Base-by-base conservation (phyloP, 1,284 basidiomycete genomes). In the Rhodotorula sp. region DNA sequence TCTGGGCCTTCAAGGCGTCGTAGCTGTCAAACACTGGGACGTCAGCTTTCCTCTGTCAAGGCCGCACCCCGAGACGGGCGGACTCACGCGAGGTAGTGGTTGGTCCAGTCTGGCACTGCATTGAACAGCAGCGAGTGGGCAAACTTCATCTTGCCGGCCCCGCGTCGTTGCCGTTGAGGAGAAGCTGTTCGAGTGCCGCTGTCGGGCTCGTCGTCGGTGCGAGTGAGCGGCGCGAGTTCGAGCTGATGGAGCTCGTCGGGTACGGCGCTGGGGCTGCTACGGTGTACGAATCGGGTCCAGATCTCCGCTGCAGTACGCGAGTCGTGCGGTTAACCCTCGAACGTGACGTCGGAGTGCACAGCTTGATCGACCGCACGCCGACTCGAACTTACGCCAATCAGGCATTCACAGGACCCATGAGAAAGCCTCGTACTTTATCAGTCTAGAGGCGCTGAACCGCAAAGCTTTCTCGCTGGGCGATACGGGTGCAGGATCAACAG, bases 71-170 rank as follows among this genome's bases (percentile, higher is more conserved):
- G 15, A 24, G 6, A 37, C 26, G 29, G 5, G 24, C 60, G 44
- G 15, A 84, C 89, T 75, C 78, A 91, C 87, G 88, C 86, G 71
- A 98, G 89, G 79, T 97, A 97, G 74, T 94, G 88, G 77, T 93
- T 90, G 86, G 90, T 90, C 94, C 95, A 97, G 73, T 97, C 94
- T 1, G 93, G 86, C 54, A 95, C 91, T 30, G 91, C 90, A 78
- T 97, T 96, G 82, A 95, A 94, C 80, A 95, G 91, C 73, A 96
- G 85, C 22, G 92, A 89, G 59, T 86, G 86, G 62, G 85, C 86
- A 78, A 81, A 77, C 64, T 78, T 77, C 78, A 80, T 79, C 62
- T 17, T 75, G 59, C 30, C 51, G 8, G 26, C 22, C 6, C n/a
- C 24, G 37, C 53, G n/a, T 29, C 14, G 2, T 4, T 6, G 20